Evolutionary conservation across 805 yeast genomes (phyloP), one percentile per base, ranked within the genome.

Genomic region (Candida ortonii): DNA sequence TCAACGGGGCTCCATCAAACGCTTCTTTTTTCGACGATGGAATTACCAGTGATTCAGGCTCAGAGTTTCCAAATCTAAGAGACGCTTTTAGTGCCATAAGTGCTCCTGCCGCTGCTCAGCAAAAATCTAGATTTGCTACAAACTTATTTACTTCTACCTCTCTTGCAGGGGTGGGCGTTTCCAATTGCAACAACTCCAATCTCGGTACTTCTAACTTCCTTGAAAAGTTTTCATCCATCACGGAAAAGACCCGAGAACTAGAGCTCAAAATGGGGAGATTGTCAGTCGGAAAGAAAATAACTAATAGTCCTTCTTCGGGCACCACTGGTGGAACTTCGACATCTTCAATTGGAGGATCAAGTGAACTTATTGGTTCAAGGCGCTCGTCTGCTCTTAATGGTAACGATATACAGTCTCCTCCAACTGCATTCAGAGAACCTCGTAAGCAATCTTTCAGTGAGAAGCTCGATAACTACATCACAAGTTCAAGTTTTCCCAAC

Each of bases 161-260:
- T 2, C 73, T 79, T 22, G 69, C 77, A 34, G 62, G 61, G 9
- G 71, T 71, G 2, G 69, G 68, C 18, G 58, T 49, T 36, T 32
- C 61, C 50, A 38, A 43, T 50, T 40, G 57, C 21, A 49, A 51
- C 22, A 15, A 45, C 20, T 25, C 55, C 3, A 34, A 43, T 16
- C 33, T 52, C 24, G 61, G 61, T 2, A 46, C 61, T 6, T 62
- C 67, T 13, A 64, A 73, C 30, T 80, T 80, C 49, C 60, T 80
- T 42, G 80, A 76, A 43, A 78, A 78, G 57, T 80, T 80, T 49
- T 65, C 80, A 6, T 64, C 76, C 2, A 80, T 80, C 12, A 80
- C 83, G 6, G 85, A 80, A 37, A 80, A 82, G 30, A 80, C 87
- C 0, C 65, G 82, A 48, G 87, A 80, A 45, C 65, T 78, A 28